These are phyloP conservation scores for Yamadazyma atmosphaerica DNA, from an alignment of 1,139 yeast species.

Conservation along the genomic window DNA sequence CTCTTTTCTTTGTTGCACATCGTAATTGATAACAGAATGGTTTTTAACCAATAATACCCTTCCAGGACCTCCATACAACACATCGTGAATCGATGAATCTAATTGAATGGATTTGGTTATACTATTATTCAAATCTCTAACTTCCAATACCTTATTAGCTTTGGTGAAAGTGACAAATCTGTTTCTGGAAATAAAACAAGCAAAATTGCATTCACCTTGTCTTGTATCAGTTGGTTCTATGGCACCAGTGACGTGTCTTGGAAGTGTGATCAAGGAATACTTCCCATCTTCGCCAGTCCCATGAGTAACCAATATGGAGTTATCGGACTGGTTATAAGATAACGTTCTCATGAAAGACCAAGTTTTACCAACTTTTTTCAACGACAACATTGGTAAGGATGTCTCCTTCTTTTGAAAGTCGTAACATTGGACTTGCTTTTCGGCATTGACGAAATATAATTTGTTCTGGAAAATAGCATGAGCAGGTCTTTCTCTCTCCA, in stretches of 20 bases:
- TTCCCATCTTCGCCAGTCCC: conserved; percentile 63
- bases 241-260: conserved; percentile 90
- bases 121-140: conserved; percentile 79
- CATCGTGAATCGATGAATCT: conserved; percentile 71
- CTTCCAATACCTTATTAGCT: conserved; percentile 64
- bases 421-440: conserved; percentile 80
- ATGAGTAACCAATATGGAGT: conserved; percentile 79
- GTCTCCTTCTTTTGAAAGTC: conserved; percentile 63
- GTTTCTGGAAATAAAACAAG: conserved; percentile 90
- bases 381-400: conserved; percentile 77
- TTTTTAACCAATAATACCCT: conserved; percentile 73
- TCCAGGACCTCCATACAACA: conserved; percentile 81
- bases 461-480: conserved; percentile 68
- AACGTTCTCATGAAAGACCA: conserved; percentile 86
- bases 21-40: conserved; percentile 75
- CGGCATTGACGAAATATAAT: conserved; percentile 75
- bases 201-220: conserved; percentile 82
- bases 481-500: conserved; percentile 98
- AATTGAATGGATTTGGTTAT: conserved; percentile 79
- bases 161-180: conserved; percentile 83
- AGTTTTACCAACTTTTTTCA: conserved; percentile 80
- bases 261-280: conserved; percentile 76
- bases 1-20: conserved; percentile 88
- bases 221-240: conserved; percentile 80
- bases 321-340: conserved; percentile 91